Evolutionary conservation across 2,329 filamentous ascomycete genomes (phyloP), one percentile per base, ranked within the genome.

Genomic region (Diplodia corticola): DNA sequence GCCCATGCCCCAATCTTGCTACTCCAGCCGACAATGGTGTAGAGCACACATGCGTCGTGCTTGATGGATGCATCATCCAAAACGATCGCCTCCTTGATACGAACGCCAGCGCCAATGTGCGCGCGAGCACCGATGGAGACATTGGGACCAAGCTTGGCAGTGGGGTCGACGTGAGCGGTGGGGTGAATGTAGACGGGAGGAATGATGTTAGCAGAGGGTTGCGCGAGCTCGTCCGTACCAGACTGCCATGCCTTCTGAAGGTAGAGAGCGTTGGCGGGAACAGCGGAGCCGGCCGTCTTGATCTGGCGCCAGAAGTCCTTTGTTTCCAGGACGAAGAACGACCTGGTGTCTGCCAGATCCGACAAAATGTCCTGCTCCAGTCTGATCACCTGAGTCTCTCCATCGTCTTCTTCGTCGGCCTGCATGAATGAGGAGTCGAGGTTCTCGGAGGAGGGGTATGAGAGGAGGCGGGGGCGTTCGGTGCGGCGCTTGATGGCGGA

Each of bases 271-370:
- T 98, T 98, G 69, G 95, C 95, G 17, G 95, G 95, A 30, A 99
- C 93, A 59, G 95, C 95, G 5, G 94, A 98, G 68, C 95, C 95
- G 68, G 95, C 95, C 1, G 95, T 97, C 87, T 99, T 99, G 86
- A 99, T 98, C 84, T 99, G 95, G 73, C 95, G 92, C 95, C 95
- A 99, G 80, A 99, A 99, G 79, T 98, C 95, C 83, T 96, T 96
- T 71, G 94, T 98, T 83, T 99, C 95, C 79, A 97, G 91, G 35
- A 98, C 95, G 80, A 93, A 98, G 84, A 99, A 99, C 79, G 95
- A 92, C 82, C 96, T 95, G 86, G 88, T 97, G 80, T 98, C 95
- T 68, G 95, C 94, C 74, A 98, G 88, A 75, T 98, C 94, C 61
- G 93, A 91, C 67, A 99, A 86, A 63, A 98, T 97, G 77, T 99